Conservation (phyloP, 768 basidiomycete genomes). For the Boletus vinaceobasis region DNA sequence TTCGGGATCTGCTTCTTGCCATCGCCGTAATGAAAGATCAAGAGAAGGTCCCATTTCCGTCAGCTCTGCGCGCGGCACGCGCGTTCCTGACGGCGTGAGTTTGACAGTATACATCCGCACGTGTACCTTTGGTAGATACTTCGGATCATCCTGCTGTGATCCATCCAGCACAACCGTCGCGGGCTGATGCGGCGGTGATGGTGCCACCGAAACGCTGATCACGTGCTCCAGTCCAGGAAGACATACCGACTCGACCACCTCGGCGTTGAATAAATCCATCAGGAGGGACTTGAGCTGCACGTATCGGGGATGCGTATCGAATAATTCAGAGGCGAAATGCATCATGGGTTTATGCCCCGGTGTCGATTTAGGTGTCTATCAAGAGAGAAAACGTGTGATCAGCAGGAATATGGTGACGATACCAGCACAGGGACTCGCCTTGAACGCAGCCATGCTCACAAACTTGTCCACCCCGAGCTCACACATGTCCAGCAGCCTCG, state of each 20-base stretch:
- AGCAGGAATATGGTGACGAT: background rate
- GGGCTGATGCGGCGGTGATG: conserved; percentile 43
- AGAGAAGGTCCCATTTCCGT: conserved; percentile 89
- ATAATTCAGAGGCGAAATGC: conserved; percentile 94
- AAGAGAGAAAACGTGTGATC: background rate
- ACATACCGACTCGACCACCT: conserved; percentile 78
- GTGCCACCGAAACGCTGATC: conserved; percentile 75
- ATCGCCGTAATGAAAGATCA: conserved; percentile 75
- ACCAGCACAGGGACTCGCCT: conserved; percentile 45
- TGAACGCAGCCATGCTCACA: conserved; percentile 76
- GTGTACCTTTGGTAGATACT: conserved; percentile 75
- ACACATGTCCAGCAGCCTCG: conserved; percentile 87
- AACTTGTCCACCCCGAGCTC: conserved; percentile 88
- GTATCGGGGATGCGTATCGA: conserved; percentile 92
- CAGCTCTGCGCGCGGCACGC: conserved; percentile 78
- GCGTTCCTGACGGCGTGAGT: conserved; percentile 71
- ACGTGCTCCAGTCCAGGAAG: conserved; percentile 84
- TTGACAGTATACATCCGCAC: conserved; percentile 81
- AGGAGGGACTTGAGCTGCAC: conserved; percentile 89
- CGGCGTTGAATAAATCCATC: conserved; percentile 86
- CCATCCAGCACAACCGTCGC: conserved; percentile 1
- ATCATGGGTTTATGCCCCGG: conserved; percentile 89
- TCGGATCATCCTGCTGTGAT: conserved; percentile 36
- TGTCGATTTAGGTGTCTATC: conserved; percentile 76
- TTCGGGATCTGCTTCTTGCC: conserved; percentile 73